Evolutionary conservation across 2,329 filamentous ascomycete species (phyloP).

Genomic region (Fusarium sp.): DNA sequence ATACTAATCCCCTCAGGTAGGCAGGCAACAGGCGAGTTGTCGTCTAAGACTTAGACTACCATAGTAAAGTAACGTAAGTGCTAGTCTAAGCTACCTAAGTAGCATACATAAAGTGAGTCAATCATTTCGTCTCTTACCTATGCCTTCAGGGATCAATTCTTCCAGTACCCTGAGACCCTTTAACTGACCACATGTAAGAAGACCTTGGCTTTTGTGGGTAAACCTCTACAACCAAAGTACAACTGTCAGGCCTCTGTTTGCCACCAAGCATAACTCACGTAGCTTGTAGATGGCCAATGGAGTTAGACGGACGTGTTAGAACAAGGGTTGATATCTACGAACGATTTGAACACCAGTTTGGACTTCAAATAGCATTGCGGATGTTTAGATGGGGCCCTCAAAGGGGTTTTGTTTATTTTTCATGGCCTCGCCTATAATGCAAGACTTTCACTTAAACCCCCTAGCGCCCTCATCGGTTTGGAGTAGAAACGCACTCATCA

Average conservation of each 20-base stretch:
- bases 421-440: slow-evolving; percentile 34
- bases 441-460: slow-evolving; percentile 19
- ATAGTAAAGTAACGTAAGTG: background rate
- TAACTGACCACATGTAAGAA: background rate
- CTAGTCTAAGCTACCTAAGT: background rate
- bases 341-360: background rate
- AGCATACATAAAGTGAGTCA: background rate
- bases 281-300: background rate
- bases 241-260: background rate
- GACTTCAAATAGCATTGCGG: background rate
- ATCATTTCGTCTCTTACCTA: background rate
- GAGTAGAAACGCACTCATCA: slow-evolving; percentile 12
- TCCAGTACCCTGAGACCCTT: background rate
- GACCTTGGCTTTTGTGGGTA: no score
- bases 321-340: background rate
- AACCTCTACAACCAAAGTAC: background rate
- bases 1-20: background rate
- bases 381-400: slow-evolving; percentile 21
- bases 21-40: background rate
- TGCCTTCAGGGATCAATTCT: background rate
- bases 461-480: slow-evolving; percentile 34
- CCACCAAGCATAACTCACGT: background rate
- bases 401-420: slow-evolving; percentile 38
- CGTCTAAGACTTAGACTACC: background rate
- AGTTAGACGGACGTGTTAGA: background rate